A percentile compares a stretch with the other conserved stretches of the same genome.
Conservation (phyloP, 2,329 filamentous ascomycete genomes). For the Leptographium radiaticola region DNA sequence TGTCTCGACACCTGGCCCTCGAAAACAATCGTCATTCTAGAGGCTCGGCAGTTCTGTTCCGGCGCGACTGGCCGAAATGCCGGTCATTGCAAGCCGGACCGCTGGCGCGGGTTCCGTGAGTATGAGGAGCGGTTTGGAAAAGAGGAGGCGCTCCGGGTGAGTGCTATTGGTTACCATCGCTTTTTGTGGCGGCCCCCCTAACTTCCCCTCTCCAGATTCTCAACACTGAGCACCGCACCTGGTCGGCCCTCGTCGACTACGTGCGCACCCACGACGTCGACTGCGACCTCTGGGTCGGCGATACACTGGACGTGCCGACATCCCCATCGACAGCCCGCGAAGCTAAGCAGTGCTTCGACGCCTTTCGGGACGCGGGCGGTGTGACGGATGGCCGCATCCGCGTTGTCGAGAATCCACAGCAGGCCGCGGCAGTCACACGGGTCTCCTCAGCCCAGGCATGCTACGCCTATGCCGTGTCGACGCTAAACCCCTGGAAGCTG, state of each 20-base stretch:
- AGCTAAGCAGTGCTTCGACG: background rate
- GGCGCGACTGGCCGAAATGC: slow-evolving; percentile 3
- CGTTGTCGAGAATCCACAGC: background rate
- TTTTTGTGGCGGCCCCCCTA: background rate
- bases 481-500: slow-evolving; percentile 3
- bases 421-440: background rate
- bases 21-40: background rate
- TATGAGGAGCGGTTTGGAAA: background rate
- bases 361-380: background rate
- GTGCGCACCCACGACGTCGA: background rate
- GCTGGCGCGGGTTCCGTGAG: background rate
- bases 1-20: background rate
- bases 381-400: background rate
- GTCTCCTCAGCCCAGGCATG: background rate
- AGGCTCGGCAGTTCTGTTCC: slow-evolving; percentile 2
- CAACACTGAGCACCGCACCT: background rate
- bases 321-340: background rate
- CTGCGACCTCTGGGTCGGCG: slow-evolving; percentile 2
- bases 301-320: slow-evolving; percentile 1
- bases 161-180: background rate
- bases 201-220: background rate
- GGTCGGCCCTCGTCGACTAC: background rate
- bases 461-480: slow-evolving; percentile 1
- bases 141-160: background rate
- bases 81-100: slow-evolving; percentile 4